Evolutionary conservation across 495 filamentous ascomycete species (phyloP), one percentile per base, ranked within the genome.

Genomic region (Cairneyella variabilis): DNA sequence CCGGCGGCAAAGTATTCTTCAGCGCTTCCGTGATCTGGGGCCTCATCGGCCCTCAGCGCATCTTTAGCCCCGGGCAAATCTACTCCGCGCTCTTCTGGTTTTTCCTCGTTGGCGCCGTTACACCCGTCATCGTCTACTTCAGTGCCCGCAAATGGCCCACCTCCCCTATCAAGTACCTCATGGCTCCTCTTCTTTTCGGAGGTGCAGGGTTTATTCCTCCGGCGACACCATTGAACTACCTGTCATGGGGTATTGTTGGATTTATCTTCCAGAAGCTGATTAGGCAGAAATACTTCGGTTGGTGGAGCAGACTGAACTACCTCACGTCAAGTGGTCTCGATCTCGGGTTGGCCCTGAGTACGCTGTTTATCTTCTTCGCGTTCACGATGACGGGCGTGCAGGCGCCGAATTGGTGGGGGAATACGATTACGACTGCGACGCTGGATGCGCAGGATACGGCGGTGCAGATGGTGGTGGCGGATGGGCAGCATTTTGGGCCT

Each of bases 21-120:
- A 82, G 82, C 10, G 75, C 80, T 0, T 86, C 83, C 11, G 73
- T 87, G 1, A 84, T 87, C 23, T 89, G 84, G 83, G 85, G 85
- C 28, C 77, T 83, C 20, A 74, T 87, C 50, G 84, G 84, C 3
- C 85, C 85, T 0, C 74, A 71, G 0, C 79, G 82, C 43, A 79
- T 85, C 52, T 89, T 86, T 66, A 82, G 81, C n/a, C 78, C 82
- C 0, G 83, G 83, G 3, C 76, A 83, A 50, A 82, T 85, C 44
- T 89, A 89, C 66, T 76, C 79, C 0, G 73, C 75, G 6, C 71
- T 89, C 17, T 75, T 86, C 6, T 70, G 76, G 66, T 87, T 85
- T 70, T 88, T 87, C 66, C 62, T 75, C 50, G 57, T 80, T 17
- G 85, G 85, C 22, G 80, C 82, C 5, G 50, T 76, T 5, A 66